Conservation (phyloP, 352 stramenopile genomes). For the Pythium periplocum region DNA sequence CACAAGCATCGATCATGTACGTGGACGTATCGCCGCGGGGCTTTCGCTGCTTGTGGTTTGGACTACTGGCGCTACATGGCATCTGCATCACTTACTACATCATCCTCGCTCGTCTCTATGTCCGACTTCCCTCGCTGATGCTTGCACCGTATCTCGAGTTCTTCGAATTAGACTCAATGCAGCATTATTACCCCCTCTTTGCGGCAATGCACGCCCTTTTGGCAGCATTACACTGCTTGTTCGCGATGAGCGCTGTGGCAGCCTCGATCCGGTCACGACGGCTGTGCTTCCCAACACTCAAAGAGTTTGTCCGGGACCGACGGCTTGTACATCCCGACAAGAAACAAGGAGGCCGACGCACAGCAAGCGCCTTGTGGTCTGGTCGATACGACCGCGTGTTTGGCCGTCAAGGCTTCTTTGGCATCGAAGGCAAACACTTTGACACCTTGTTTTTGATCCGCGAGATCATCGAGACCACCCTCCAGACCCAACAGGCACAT, state of each 20-base stretch:
- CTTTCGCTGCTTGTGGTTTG: not conserved
- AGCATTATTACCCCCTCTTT: too few species aligned
- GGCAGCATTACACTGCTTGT: constrained; percentile 1
- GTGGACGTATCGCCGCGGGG: not conserved
- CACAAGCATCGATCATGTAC: too few species aligned
- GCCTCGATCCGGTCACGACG: too few species aligned
- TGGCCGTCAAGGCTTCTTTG: constrained; percentile 10
- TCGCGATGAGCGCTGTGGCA: too few species aligned
- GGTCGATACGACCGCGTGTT: too few species aligned
- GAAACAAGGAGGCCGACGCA: too few species aligned
- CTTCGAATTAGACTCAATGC: too few species aligned
- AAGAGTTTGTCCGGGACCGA: not conserved
- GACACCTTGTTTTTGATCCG: constrained; percentile 12
- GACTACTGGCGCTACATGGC: not conserved
- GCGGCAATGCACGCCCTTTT: not conserved
- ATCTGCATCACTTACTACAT: not conserved
- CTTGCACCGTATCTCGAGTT: not conserved
- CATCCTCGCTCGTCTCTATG: not conserved
- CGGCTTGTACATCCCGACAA: not conserved
- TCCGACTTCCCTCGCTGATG: not conserved
- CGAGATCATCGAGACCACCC: constrained; percentile 8
- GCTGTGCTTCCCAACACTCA: too few species aligned
- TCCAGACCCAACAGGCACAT: constrained; percentile 20
- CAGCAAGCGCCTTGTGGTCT: too few species aligned
- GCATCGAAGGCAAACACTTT: constrained; percentile 19